Evolutionary conservation across 495 filamentous ascomycete genomes (phyloP), one percentile per base, ranked within the genome.

Genomic region (Cryomyces antarcticus): DNA sequence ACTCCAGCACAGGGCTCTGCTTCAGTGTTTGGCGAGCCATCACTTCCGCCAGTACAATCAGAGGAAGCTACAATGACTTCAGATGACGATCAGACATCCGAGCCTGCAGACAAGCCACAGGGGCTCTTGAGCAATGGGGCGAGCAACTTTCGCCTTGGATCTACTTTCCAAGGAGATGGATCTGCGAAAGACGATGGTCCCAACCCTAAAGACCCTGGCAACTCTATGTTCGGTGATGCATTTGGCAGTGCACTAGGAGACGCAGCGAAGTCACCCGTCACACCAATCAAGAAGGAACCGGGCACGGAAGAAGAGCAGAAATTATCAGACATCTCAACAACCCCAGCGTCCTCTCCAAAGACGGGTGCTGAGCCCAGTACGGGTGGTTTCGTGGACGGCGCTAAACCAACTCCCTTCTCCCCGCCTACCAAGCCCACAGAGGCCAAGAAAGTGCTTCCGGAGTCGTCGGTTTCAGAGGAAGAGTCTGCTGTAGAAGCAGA

Each of bases 81-180:
- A 28, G 49, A 46, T 12, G 38, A 47, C 10, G 38, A 43, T 31
- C 37, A 42, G 41, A 24, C 17, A 24, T 9, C 34, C 28, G 12
- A 38, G 9, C 41, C 30, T 41, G 12, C 42, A 45, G 41, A 30
- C 35, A 24, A 24, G 17, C 17, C 17, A 24, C 17, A 7, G 54
- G 59, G 5, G 41, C 56, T 7, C 78, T 84, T 55, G 73, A 75
- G 11, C 55, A 64, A 1, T 24, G 13, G 31, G 30, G 61, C 63
- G 7, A 38, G 47, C 9, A 49, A 70, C 0, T 94, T 95, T 55
- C 73, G 74, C 27, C 66, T 95, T 17, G 77, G 71, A 3, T 81
- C 78, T 37, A 79, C 74, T 10, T 95, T 95, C 61, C 85, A 89
- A 57, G 67, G 67, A 29, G 87, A 93, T 53, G 69, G 68, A 6